These are phyloP conservation scores for Solanum hybrid DNA, from an alignment of 305 asterid genomes.

Conservation along the genomic window DNA sequence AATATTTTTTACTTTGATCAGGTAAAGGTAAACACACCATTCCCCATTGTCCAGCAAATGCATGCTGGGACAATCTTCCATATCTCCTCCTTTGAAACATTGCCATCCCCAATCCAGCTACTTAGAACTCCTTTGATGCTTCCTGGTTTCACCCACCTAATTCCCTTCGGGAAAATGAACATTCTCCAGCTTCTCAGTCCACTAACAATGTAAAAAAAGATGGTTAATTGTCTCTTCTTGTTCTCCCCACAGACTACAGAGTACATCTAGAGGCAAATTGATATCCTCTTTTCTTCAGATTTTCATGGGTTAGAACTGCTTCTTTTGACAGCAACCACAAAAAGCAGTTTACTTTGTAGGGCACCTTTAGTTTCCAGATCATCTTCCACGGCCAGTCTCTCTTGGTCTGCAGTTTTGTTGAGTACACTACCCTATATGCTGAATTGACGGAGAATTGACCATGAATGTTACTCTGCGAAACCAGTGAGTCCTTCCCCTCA, in stretches of 20 bases:
- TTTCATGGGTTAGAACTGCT: background rate
- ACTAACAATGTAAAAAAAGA: background rate
- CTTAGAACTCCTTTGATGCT: background rate
- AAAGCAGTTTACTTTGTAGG: background rate
- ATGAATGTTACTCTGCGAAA: background rate
- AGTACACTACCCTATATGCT: background rate
- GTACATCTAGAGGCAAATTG: background rate
- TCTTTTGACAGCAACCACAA: background rate
- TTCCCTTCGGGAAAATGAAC: background rate
- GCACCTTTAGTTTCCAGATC: background rate
- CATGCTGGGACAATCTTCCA: background rate
- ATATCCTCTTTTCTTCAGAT: background rate
- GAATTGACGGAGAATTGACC: background rate
- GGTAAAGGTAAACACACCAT: background rate
- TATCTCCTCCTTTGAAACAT: background rate
- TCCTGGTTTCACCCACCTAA: background rate
- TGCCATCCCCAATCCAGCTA: background rate
- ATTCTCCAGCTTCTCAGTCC: background rate
- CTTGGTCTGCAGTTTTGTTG: background rate
- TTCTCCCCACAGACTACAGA: background rate
- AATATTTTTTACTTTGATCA: background rate
- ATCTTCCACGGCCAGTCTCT: background rate
- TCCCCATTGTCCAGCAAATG: background rate
- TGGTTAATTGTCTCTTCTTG: background rate
- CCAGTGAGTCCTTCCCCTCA: background rate